Evolutionary conservation across 768 basidiomycete species (phyloP).

Genomic region (Galerina marginata): DNA sequence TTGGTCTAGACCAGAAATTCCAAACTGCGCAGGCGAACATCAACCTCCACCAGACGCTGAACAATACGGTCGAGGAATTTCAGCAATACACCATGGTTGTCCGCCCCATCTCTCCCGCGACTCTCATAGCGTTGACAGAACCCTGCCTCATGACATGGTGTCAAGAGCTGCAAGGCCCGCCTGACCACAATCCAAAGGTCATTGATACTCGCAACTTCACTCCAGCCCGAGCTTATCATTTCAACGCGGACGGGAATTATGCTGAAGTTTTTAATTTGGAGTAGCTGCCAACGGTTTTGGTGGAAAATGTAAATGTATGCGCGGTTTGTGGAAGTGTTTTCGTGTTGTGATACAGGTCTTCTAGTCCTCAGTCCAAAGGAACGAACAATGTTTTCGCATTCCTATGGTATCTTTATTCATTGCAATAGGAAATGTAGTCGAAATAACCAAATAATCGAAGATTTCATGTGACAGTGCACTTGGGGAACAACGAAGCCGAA

Average conservation of each 20-base stretch:
- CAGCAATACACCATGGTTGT: constrained; percentile 16
- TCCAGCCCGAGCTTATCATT: not conserved
- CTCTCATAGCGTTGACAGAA: constrained; percentile 49
- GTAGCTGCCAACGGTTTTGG: not conserved
- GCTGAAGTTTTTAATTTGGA: not conserved
- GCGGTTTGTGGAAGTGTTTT: too few relatives aligned
- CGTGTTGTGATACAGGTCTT: too few relatives aligned
- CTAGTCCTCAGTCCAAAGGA: too few relatives aligned
- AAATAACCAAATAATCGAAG: too few relatives aligned
- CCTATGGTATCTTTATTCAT: too few relatives aligned
- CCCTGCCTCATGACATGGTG: constrained; percentile 49
- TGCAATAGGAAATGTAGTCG: too few relatives aligned
- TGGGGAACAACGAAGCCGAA: constrained; percentile 48
- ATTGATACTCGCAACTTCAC: not conserved
- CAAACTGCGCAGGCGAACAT: not conserved
- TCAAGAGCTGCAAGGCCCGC: not conserved
- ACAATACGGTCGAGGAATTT: not conserved
- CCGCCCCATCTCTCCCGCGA: constrained; percentile 42
- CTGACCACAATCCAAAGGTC: not conserved
- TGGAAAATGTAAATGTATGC: too few relatives aligned
- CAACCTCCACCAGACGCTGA: not conserved
- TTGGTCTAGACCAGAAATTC: not conserved
- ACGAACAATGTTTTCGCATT: too few relatives aligned
- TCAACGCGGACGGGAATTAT: not conserved
- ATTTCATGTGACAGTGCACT: constrained; percentile 37